Base-by-base conservation (phyloP, 1,284 basidiomycete species). In the Ceratobasidium sp. region DNA sequence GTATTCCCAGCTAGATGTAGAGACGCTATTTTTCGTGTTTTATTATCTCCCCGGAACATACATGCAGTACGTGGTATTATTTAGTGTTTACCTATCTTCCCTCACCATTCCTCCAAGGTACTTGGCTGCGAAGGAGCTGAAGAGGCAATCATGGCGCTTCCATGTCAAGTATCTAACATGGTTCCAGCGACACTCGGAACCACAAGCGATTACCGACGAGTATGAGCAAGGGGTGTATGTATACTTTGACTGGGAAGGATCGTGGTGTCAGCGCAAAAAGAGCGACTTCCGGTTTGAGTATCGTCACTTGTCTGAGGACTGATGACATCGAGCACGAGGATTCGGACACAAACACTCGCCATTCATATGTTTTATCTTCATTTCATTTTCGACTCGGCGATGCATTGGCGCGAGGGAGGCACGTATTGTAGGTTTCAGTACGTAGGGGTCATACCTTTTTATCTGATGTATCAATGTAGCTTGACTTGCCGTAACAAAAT, bases 91-190 rank as follows among this genome's bases (percentile, higher is more conserved):
- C 25, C 25, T 6, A 3, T 9, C 18, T 14, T 25, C 18, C 21
- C 60, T 58, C 16, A 73, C 53, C 12, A 18, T 51, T 51, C 42
- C 33, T 64, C 30, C 51, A 75, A 96, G 94, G 81, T 98, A 92
- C 82, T 88, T 98, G 62, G 96, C 97, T 0, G 97, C 97, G 7
- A 94, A 94, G 79, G 97, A 99, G 82, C 84, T 99, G 75, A 99
- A 99, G 83, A 88, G 93, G 74, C 96, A 98, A 81, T 96, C 94
- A 72, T 99, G 97, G 97, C 89, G 97, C 71, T 99, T 99, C 86
- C 97, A 99, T 81, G 94, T 98, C 77, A 98, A 99, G 83, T 99
- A 98, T 81, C 83, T 99, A 75, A 99, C 97, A 46, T 99, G 97
- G 97, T 99, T 99, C 88, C 97, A 99, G 81, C 88, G 97, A 67